Evolutionary conservation across 2,329 filamentous ascomycete genomes (phyloP).

Genomic region (Ophiostoma triangulosporum): DNA sequence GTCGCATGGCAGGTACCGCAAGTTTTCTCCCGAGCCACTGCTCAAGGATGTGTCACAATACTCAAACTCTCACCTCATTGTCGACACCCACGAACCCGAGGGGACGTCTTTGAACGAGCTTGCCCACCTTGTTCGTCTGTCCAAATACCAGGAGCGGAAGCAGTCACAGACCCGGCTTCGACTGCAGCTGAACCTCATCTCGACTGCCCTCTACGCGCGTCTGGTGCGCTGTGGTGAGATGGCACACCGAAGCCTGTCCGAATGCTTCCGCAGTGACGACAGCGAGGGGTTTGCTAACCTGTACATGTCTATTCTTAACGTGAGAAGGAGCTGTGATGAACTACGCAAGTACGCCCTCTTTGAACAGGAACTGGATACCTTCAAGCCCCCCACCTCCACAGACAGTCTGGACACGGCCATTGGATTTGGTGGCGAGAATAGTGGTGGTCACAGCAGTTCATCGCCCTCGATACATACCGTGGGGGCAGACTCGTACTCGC

Average conservation of each 20-base stretch:
- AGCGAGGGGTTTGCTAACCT: slow-evolving; percentile 62
- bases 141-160: slow-evolving; percentile 72
- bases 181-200: slow-evolving; percentile 60
- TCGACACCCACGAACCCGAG: slow-evolving; percentile 39
- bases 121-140: slow-evolving; percentile 62
- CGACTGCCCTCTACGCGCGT: slow-evolving; percentile 60
- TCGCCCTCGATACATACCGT: not conserved
- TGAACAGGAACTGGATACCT: slow-evolving; percentile 56
- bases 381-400: slow-evolving; percentile 37
- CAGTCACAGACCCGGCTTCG: slow-evolving; percentile 58
- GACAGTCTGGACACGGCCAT: slow-evolving; percentile 37
- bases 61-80: slow-evolving; percentile 40
- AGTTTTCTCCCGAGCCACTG: slow-evolving; percentile 36
- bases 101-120: slow-evolving; percentile 63
- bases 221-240: slow-evolving; percentile 62
- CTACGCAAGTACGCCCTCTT: slow-evolving; percentile 56
- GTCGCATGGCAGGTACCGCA: slow-evolving; percentile 27
- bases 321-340: slow-evolving; percentile 63
- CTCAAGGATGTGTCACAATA: slow-evolving; percentile 54
- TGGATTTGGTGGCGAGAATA: slow-evolving; percentile 9
- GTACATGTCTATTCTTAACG: slow-evolving; percentile 67
- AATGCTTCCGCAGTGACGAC: slow-evolving; percentile 66
- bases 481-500: slow-evolving; percentile 2
- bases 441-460: not conserved
- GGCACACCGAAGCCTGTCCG: slow-evolving; percentile 61